These are phyloP conservation scores for Paraphoma chrysanthemicola DNA, from an alignment of 2,329 filamentous ascomycete species.

Conservation along the genomic window DNA sequence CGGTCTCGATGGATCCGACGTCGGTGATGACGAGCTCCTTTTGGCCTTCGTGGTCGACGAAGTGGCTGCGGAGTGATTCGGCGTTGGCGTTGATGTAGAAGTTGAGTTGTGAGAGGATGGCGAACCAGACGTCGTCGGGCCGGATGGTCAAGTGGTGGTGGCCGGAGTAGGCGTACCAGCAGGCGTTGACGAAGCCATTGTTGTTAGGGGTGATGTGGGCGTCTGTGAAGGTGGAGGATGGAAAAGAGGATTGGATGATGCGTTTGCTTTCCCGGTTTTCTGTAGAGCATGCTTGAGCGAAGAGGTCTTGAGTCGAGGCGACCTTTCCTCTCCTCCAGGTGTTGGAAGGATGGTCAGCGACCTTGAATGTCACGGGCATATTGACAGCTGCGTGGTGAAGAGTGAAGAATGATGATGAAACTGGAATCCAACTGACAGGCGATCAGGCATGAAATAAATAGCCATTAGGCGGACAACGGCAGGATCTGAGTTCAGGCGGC, in stretches of 20 bases:
- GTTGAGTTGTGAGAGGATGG: constrained; percentile 31
- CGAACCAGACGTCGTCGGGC: constrained; percentile 37
- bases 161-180: constrained; percentile 19
- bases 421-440: no score
- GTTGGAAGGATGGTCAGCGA: constrained; percentile 7
- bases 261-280: constrained; percentile 1
- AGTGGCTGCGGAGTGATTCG: constrained; percentile 29
- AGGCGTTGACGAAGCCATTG: constrained; percentile 26
- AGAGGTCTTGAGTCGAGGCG: background rate
- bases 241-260: constrained; percentile 18
- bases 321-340: background rate
- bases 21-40: constrained; percentile 17
- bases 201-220: constrained; percentile 3
- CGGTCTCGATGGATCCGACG: constrained; percentile 3
- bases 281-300: background rate
- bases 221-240: background rate
- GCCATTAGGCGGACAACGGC: no score
- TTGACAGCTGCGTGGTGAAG: background rate
- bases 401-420: no score
- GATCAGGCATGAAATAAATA: no score
- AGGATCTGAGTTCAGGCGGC: no score
- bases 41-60: constrained; percentile 42
- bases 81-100: constrained; percentile 34
- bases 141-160: constrained; percentile 32
- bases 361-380: constrained; percentile 18